phyloP scores from a whole-genome alignment of 2,329 filamentous ascomycete genomes.

The Eurotiales sp. region DNA sequence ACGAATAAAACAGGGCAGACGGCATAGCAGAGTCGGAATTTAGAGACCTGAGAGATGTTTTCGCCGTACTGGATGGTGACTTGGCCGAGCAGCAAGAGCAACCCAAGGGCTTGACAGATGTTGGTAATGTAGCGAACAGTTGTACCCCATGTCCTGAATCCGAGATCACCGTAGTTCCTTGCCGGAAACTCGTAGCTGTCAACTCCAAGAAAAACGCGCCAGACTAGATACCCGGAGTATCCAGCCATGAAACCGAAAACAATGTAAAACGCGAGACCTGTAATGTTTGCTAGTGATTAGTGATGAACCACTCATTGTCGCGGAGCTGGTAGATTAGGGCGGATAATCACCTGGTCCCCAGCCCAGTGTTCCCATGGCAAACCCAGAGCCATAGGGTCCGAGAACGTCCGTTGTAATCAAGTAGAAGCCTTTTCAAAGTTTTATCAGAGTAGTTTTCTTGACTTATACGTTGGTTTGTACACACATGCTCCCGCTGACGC shows the following conservation, averaged over 20 bases:
- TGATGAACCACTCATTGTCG: background rate
- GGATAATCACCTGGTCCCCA: constrained; percentile 40
- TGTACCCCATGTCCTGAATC: constrained; percentile 47
- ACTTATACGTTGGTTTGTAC: background rate
- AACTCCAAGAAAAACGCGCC: constrained; percentile 43
- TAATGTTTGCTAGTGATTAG: no score
- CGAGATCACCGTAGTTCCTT: constrained; percentile 47
- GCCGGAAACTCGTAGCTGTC: constrained; percentile 48
- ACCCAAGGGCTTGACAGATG: constrained; percentile 45
- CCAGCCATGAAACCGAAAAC: constrained; percentile 41
- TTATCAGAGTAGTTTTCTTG: background rate
- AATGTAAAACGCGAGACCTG: constrained; percentile 38
- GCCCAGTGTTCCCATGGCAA: constrained; percentile 33
- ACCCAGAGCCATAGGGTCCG: constrained; percentile 39
- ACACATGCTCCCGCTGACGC: constrained; percentile 43
- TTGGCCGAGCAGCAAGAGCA: constrained; percentile 31
- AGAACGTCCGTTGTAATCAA: constrained; percentile 50
- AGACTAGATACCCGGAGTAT: constrained; percentile 48
- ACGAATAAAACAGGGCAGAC: constrained; percentile 52
- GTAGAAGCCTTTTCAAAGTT: constrained; percentile 34
- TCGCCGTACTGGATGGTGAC: constrained; percentile 52
- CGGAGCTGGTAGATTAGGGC: background rate
- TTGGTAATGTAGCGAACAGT: constrained; percentile 47
- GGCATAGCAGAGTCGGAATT: constrained; percentile 50
- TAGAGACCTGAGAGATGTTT: constrained; percentile 52